Base-by-base conservation (phyloP, 352 stramenopile genomes). In the Phytophthora idaei region DNA sequence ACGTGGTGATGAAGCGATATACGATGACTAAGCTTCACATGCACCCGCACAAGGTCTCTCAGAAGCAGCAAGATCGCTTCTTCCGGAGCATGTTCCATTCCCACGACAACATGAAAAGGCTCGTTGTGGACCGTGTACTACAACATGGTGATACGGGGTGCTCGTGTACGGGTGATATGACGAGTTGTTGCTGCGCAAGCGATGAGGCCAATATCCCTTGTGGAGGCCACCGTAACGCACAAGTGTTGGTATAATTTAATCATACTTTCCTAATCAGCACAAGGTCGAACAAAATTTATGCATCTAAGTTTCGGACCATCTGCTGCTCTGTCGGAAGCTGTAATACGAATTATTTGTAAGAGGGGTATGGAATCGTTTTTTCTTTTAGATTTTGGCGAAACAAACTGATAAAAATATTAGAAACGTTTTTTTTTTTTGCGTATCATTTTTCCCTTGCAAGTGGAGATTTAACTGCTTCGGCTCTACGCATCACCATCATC, bases 1-100 rank as follows among this genome's bases (percentile, higher is more conserved):
- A 61, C 14, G 78, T 91, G 21, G 74, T 90, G 45, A 84, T 90
- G 76, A 90, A 91, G 61, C 78, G 81, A 17, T 90, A 84, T 31
- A 61, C 78, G 55, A 88, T 90, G 78, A 60, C 80, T 31, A 90
- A 90, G 66, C 84, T 88, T 51, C 82, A 90, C 82, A 85, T 90
- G 80, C 81, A 78, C 52, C 80, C 82, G 51, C 82, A 89, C 72
- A 86, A 88, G 37, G 61, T 89, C 34, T 64, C 74, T 12, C 71
- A 89, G 32, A 76, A 84, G 54, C 61, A 83, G 29, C 75, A 81
- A 25, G 71, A 81, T 51, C 75, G 74, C 2, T 71, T 90, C 48
- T 88, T 89, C 39, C 71, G 75, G 28, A 82, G 74, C 52, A 80
- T 89, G 70, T 80, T 80, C 15, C 74, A 77, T 51, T 79, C 76